Percentiles rank a stretch among this genome's conserved stretches.
Conservation (phyloP, 805 yeast species). For the Brettanomyces sp. region DNA sequence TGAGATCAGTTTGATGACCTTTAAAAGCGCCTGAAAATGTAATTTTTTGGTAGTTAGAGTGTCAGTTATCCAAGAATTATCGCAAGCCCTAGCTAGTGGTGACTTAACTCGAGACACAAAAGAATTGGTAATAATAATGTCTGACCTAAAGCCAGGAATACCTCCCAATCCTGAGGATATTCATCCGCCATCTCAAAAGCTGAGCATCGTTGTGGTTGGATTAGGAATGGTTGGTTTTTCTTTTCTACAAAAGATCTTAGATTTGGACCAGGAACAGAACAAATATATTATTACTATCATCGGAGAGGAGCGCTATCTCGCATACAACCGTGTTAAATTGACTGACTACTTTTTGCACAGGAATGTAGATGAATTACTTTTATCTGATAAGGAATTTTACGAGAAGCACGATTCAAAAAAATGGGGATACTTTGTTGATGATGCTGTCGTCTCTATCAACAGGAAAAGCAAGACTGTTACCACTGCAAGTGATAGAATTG, state of each 20-base stretch:
- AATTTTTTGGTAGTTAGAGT: no score
- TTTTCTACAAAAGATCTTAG: slow-evolving; percentile 25
- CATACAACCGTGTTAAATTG: slow-evolving; percentile 29
- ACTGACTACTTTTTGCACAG: slow-evolving; percentile 23
- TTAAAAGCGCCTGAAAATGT: no score
- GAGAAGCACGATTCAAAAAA: slow-evolving; percentile 12
- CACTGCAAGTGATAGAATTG: slow-evolving; percentile 10
- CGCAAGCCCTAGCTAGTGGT: no score
- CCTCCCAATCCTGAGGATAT: slow-evolving; percentile 15
- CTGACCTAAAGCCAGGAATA: slow-evolving; percentile 1
- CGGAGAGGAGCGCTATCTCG: slow-evolving; percentile 28
- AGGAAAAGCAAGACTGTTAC: slow-evolving; percentile 7
- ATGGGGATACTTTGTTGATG: slow-evolving; percentile 20
- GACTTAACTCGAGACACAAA: no score
- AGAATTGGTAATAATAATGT: not conserved
- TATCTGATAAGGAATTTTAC: slow-evolving; percentile 20
- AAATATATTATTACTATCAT: slow-evolving; percentile 21
- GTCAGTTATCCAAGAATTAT: no score
- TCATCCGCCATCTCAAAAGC: slow-evolving; percentile 2
- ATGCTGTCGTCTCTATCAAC: slow-evolving; percentile 13
- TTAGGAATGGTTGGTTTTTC: slow-evolving; percentile 30
- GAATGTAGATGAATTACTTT: slow-evolving; percentile 17
- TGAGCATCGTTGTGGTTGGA: slow-evolving; percentile 25
- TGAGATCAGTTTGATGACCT: no score
- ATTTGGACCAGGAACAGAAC: slow-evolving; percentile 21